Base-by-base conservation (phyloP, 2,329 filamentous ascomycete species). In the Mariannaea elegans region DNA sequence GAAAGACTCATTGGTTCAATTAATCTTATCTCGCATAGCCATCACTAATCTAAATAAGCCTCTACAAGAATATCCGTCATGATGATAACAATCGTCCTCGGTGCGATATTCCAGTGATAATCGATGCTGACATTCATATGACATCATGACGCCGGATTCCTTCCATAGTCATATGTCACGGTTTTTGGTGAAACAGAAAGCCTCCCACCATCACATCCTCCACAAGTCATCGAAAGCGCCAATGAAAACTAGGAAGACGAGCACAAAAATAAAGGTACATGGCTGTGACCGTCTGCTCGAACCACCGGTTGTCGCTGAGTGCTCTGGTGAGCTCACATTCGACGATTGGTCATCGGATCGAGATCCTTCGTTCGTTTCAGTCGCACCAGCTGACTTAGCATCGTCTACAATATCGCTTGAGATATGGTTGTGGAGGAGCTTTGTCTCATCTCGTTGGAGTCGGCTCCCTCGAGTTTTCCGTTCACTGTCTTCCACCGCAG, bases 41-140 rank as follows among this genome's bases (percentile, higher is more conserved):
- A 27, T 44, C 23, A 44, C 27, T 24, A 44, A 27, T 24, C 21
- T 44, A 65, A 66, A 65, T 65, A 69, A 66, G 29, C 44, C 57
- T 57, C 58, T 66, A 61, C 27, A 42, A 44, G 24, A 39, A 61
- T 32, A 61, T 21, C 46, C 63, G 61, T 64, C 58, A 64, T 59
- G 49, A 65, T 18, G 50, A 50, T 63, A 65, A 60, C n/a, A 65
- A 61, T 66, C 55, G 31, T 14, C 52, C 56, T 39, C 46, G 47
- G 45, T 39, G n/a, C 32, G 31, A 67, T 63, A 69, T 65, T 32
- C 39, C 50, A 10, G 36, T n/a, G 29, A 46, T 63, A 67, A 62
- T 29, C 34, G 31, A 65, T 65, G 59, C 44, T 65, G n/a, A 60
- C 38, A 39, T 63, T 14, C 32, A 18, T 7, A 36, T 60, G 50